Conservation (phyloP, 2,329 filamentous ascomycete species). For the Aspergillus unguis region DNA sequence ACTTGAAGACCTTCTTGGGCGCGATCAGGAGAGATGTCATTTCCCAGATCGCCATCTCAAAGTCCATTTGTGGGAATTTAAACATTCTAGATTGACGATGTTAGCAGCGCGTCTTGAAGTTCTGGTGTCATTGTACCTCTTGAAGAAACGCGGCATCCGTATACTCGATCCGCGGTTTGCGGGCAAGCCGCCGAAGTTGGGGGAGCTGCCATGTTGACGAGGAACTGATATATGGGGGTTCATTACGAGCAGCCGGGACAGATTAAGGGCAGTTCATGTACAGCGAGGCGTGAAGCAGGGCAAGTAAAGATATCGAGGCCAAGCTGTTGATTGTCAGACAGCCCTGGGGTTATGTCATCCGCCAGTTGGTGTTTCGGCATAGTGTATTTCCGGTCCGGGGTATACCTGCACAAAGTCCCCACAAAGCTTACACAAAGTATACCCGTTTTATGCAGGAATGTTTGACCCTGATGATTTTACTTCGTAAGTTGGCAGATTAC, state of each 20-base stretch:
- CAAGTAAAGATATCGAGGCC: not conserved
- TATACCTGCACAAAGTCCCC: not conserved
- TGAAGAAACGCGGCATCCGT: conserved; percentile 65
- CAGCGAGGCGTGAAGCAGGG: not conserved
- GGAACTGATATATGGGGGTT: conserved; percentile 61
- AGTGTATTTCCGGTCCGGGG: conserved; percentile 7
- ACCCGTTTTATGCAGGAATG: not conserved
- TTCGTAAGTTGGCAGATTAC: not conserved
- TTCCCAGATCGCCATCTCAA: conserved; percentile 70
- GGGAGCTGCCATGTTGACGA: conserved; percentile 53
- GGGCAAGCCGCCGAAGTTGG: conserved; percentile 52
- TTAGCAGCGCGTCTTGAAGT: not conserved
- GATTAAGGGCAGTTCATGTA: conserved; percentile 10
- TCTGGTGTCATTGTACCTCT: conserved; percentile 42
- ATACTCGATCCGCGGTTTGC: conserved; percentile 51
- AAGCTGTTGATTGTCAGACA: not conserved
- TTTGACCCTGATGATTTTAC: not conserved
- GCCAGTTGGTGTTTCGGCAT: conserved; percentile 3
- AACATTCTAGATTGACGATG: conserved; percentile 48
- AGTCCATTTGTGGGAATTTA: conserved; percentile 73
- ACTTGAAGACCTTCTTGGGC: conserved; percentile 68
- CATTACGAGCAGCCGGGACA: conserved; percentile 38
- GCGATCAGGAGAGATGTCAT: conserved; percentile 66
- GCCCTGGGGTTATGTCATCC: conserved; percentile 13
- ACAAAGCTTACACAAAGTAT: not conserved